phyloP scores from a whole-genome alignment of 2,329 filamentous ascomycete species.

The Coniochaeta ligniaria region DNA sequence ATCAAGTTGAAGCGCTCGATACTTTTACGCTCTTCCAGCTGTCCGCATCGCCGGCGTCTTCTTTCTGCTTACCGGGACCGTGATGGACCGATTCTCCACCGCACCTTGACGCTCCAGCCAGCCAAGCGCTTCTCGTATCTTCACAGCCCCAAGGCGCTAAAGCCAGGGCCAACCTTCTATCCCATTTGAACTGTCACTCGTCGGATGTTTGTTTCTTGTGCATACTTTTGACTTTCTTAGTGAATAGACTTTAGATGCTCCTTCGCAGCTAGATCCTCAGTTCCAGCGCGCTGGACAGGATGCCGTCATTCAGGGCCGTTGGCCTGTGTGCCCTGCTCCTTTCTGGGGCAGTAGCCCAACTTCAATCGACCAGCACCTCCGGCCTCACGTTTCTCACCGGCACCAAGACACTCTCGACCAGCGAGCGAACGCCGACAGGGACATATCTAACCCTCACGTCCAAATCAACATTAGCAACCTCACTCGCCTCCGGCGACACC shows the following conservation, averaged over 20 bases:
- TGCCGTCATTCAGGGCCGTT: neutral
- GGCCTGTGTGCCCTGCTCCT: neutral
- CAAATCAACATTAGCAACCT: conserved; percentile 31
- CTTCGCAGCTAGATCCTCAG: neutral
- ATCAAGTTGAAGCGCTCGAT: no score
- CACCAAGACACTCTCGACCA: conserved; percentile 18
- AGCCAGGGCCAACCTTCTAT: neutral
- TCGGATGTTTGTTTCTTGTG: neutral
- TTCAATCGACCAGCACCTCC: conserved; percentile 18
- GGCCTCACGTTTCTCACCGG: conserved; percentile 28
- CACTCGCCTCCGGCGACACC: conserved; percentile 10
- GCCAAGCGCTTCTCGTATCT: neutral
- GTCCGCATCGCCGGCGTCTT: no score
- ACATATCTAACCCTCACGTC: conserved; percentile 36
- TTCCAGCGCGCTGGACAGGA: neutral
- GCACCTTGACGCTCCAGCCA: neutral
- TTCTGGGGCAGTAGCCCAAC: neutral
- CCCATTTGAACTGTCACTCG: neutral
- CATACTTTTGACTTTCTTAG: neutral
- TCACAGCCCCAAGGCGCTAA: neutral
- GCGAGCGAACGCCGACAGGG: conserved; percentile 30
- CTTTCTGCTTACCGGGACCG: neutral
- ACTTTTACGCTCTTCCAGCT: no score
- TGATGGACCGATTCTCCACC: neutral
- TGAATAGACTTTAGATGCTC: neutral